A percentile compares a stretch with the other conserved stretches of the same genome.
Evolutionary conservation across 495 filamentous ascomycete species (phyloP).

Genomic region (Podospora pseudopauciseta): DNA sequence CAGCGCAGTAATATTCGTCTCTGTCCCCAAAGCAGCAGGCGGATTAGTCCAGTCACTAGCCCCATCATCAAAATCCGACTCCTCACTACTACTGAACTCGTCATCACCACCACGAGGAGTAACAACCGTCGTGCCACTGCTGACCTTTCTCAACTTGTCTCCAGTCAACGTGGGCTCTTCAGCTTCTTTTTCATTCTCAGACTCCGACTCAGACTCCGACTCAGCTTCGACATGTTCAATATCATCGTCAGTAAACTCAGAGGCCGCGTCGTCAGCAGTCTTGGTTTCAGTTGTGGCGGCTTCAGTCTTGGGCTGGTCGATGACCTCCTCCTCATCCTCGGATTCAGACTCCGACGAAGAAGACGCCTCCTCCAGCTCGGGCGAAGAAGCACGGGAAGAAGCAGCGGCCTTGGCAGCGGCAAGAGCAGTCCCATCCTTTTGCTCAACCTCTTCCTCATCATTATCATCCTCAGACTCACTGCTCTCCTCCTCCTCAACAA

Average conservation of each 20-base stretch:
- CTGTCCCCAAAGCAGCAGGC: slow-evolving; percentile 29
- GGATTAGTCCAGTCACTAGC: slow-evolving; percentile 39
- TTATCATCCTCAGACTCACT: slow-evolving; percentile 19
- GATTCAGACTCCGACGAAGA: neutral
- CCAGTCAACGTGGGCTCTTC: neutral
- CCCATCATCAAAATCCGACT: slow-evolving; percentile 25
- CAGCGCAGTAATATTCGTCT: slow-evolving; percentile 12
- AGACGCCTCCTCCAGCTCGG: neutral
- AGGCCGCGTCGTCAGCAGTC: neutral
- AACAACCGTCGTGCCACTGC: slow-evolving; percentile 44
- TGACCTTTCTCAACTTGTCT: slow-evolving; percentile 25
- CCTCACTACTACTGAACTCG: slow-evolving; percentile 11
- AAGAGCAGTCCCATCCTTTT: neutral
- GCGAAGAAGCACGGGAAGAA: neutral
- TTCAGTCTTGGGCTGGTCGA: neutral
- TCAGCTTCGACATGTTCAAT: slow-evolving; percentile 13
- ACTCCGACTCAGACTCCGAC: neutral
- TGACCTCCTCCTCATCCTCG: neutral
- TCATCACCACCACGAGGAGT: slow-evolving; percentile 43
- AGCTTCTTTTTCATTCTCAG: neutral
- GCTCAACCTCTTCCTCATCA: slow-evolving; percentile 16
- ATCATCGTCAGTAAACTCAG: slow-evolving; percentile 5
- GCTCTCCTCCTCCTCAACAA: slow-evolving; percentile 20
- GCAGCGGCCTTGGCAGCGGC: slow-evolving; percentile 7
- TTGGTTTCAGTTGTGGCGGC: neutral